Conservation (phyloP, 768 basidiomycete genomes). For the Pulveroboletus sp. region DNA sequence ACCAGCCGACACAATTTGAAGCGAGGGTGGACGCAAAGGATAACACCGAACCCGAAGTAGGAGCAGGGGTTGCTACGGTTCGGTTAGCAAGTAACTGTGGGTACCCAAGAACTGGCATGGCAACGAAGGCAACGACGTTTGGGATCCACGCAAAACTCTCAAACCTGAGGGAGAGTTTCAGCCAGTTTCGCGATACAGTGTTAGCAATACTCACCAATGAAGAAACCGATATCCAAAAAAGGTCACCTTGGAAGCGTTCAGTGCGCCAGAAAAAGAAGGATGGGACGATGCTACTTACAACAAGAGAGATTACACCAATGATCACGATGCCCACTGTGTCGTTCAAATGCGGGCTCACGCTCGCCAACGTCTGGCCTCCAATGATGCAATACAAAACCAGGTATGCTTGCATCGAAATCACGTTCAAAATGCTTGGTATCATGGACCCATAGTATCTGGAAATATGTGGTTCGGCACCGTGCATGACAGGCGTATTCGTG, state of each 20-base stretch:
- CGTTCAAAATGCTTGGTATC: slow-evolving; percentile 45
- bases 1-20: slow-evolving; percentile 44
- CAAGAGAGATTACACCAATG: slow-evolving; percentile 30
- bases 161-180: slow-evolving; percentile 41
- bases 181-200: neutral
- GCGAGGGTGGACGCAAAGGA: slow-evolving; percentile 45
- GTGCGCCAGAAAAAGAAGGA: neutral
- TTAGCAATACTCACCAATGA: slow-evolving; percentile 40
- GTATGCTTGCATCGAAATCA: slow-evolving; percentile 54
- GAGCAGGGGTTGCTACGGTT: slow-evolving; percentile 32
- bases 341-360: slow-evolving; percentile 36
- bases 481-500: slow-evolving; percentile 10
- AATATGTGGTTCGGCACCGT: slow-evolving; percentile 1
- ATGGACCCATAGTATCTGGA: slow-evolving; percentile 39
- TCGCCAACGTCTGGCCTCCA: slow-evolving; percentile 59
- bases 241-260: slow-evolving; percentile 40
- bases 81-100: slow-evolving; percentile 54
- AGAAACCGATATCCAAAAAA: slow-evolving; percentile 67
- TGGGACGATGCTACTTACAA: slow-evolving; percentile 15
- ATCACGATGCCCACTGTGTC: slow-evolving; percentile 35
- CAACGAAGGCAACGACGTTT: slow-evolving; percentile 62
- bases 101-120: slow-evolving; percentile 66
- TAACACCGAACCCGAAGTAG: slow-evolving; percentile 35
- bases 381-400: slow-evolving; percentile 58
- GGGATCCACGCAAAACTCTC: slow-evolving; percentile 39